Conservation (phyloP, 1,284 basidiomycete species). For the Ustilago esculenta region DNA sequence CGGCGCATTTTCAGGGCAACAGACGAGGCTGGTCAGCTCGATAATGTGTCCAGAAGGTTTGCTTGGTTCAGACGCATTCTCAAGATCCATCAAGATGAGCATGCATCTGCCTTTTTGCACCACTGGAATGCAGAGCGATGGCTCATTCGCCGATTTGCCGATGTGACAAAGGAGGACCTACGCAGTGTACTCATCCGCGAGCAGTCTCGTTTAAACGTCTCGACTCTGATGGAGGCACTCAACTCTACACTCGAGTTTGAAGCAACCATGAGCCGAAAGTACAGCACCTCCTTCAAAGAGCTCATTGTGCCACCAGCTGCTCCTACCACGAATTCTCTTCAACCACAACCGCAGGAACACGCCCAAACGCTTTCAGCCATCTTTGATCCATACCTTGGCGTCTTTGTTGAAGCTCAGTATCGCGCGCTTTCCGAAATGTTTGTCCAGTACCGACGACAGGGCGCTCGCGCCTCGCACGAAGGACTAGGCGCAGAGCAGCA, state of each 20-base stretch:
- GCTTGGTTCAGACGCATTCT: conserved; percentile 96
- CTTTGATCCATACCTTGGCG: conserved; percentile 88
- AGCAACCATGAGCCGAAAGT: conserved; percentile 50
- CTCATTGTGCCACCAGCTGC: conserved; percentile 23
- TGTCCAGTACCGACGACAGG: conserved; percentile 35
- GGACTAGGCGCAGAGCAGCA: conserved; percentile 1
- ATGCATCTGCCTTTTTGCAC: conserved; percentile 66
- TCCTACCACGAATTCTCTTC: not conserved
- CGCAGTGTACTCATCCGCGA: conserved; percentile 60
- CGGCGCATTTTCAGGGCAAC: conserved; percentile 83
- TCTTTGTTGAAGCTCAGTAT: conserved; percentile 97
- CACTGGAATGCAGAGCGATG: conserved; percentile 59
- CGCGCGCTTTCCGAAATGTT: conserved; percentile 69
- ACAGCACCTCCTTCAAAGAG: conserved; percentile 44
- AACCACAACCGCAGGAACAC: conserved; percentile 8
- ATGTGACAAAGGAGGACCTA: conserved; percentile 64
- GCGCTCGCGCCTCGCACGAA: conserved; percentile 33
- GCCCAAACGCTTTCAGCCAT: conserved; percentile 72
- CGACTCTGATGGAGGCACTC: conserved; percentile 59
- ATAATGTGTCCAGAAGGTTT: conserved; percentile 91
- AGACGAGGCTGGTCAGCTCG: conserved; percentile 84
- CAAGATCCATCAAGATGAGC: conserved; percentile 86
- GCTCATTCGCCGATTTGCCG: conserved; percentile 57
- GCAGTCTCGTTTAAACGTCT: conserved; percentile 56
- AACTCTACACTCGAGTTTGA: conserved; percentile 64